Evolutionary conservation across 176 grass and related monocot species (phyloP).

Genomic region (Hordeum vulgare): MorexV3_pseudomolecules_assembly NC_058521.1:602456356-602456855

Average conservation of each 20-base stretch:
- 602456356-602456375: slow-evolving; percentile 37
- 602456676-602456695: slow-evolving; percentile 16
- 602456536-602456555: slow-evolving; percentile 29
- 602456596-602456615: slow-evolving; percentile 64
- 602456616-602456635: slow-evolving; percentile 70
- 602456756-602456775: no score
- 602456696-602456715: neutral
- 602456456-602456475: slow-evolving; percentile 80
- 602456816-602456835: no score
- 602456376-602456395: slow-evolving; percentile 48
- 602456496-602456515: slow-evolving; percentile 78
- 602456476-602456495: slow-evolving; percentile 75
- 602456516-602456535: slow-evolving; percentile 35
- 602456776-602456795: no score
- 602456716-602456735: neutral
- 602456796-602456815: no score
- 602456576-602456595: slow-evolving; percentile 43
- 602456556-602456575: slow-evolving; percentile 46
- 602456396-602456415: slow-evolving; percentile 44
- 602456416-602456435: slow-evolving; percentile 31
- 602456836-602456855: no score
- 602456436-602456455: slow-evolving; percentile 31
- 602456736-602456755: neutral
- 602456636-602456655: slow-evolving; percentile 46
- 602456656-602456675: slow-evolving; percentile 64